Evolutionary conservation across 2,329 filamentous ascomycete species (phyloP), one percentile per base, ranked within the genome.

Genomic region (Fonsecaea pedrosoi): DNA sequence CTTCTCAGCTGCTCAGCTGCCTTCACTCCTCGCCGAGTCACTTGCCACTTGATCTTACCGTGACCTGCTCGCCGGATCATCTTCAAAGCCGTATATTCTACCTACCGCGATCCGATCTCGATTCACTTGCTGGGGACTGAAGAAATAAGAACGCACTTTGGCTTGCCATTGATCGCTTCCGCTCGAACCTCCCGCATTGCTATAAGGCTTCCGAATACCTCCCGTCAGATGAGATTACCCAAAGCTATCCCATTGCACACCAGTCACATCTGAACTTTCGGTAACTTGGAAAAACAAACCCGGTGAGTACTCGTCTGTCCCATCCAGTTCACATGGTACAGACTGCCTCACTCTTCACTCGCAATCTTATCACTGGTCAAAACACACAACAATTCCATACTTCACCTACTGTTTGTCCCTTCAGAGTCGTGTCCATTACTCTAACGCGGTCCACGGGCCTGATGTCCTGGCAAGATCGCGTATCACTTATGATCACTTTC

Each of bases 201-300:
- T 61, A 61, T 61, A 61, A 61, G 45, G 42, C 45, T 45, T 21
- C 13, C 30, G 8, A 48, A 53, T 48, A 50, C 48, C 45, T 61
- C 48, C 35, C 34, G 21, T 38, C 34, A 54, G 37, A 61, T 54
- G 59, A 40, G 9, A n/a, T 55, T 18, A 18, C 13, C 32, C 18
- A 32, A 35, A 54, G 45, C 21, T 32, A 21, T 55, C 30, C 12
- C 34, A 37, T 7, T 35, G 34, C 34, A 7, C 34, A 25, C 25
- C 34, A 4, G 8, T 18, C 30, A 37, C 32, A 3, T 54, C 53
- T 55, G 30, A 37, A n/a, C 13, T 4, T 55, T 30, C 7, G 10
- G n/a, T 37, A 35, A 10, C 10, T 37, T n/a, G 15, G 30, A 35
- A 37, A 37, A 55, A 10, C 25, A 55, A 50, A 25, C 18, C 45